These are phyloP conservation scores for Symmetrospora coprosmae DNA, from an alignment of 768 basidiomycete species.

Conservation along the genomic window DNA sequence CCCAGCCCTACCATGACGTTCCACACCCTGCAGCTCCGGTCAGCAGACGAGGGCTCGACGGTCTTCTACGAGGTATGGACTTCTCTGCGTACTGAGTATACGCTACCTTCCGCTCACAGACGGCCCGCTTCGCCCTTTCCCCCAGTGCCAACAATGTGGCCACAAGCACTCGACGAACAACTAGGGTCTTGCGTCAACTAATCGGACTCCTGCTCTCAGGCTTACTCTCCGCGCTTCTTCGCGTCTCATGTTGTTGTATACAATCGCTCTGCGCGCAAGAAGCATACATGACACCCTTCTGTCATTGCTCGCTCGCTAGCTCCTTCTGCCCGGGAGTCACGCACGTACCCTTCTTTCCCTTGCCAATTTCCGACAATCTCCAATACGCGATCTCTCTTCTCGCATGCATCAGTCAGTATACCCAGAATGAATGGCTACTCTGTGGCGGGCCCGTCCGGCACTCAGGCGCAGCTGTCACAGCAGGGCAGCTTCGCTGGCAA, in stretches of 20 bases:
- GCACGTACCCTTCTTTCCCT: too few relatives aligned
- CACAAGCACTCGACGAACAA: conserved; percentile 18
- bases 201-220: too few relatives aligned
- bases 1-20: conserved; percentile 16
- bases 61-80: conserved; percentile 23
- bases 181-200: not conserved
- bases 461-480: not conserved
- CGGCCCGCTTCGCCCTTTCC: not conserved
- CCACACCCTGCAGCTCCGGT: conserved; percentile 22
- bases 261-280: too few relatives aligned
- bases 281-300: too few relatives aligned
- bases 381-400: too few relatives aligned
- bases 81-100: not conserved
- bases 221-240: too few relatives aligned
- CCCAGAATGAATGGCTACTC: not conserved
- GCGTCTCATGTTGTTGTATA: too few relatives aligned
- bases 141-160: conserved; percentile 8
- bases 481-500: not conserved
- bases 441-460: not conserved
- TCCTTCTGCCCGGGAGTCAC: too few relatives aligned
- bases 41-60: conserved; percentile 26
- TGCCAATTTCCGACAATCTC: too few relatives aligned
- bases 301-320: too few relatives aligned
- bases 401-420: too few relatives aligned
- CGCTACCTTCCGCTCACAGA: too few relatives aligned